These are phyloP conservation scores for Aspergillus ustus DNA, from an alignment of 2,329 filamentous ascomycete genomes.

Conservation along the genomic window DNA sequence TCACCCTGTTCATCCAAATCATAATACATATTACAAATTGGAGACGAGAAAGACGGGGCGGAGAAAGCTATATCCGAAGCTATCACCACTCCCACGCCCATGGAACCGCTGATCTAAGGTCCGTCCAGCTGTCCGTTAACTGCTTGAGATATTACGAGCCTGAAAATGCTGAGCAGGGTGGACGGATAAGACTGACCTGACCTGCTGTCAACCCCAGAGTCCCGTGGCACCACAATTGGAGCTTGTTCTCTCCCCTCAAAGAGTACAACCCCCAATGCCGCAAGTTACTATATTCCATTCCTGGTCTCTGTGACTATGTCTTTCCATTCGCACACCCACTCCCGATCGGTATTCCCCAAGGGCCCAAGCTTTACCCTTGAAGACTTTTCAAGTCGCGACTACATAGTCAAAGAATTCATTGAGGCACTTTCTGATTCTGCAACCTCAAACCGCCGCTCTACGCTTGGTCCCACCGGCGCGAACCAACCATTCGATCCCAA, in stretches of 20 bases:
- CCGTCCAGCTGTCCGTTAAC: neutral
- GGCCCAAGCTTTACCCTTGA: constrained; percentile 85
- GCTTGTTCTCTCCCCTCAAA: neutral
- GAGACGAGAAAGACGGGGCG: neutral
- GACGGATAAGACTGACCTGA: neutral
- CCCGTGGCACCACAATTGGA: neutral
- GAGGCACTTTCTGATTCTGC: constrained; percentile 88
- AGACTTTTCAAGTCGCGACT: constrained; percentile 87
- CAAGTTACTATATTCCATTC: constrained; percentile 33
- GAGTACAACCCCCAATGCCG: neutral
- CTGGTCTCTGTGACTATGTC: constrained; percentile 45
- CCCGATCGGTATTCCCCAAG: constrained; percentile 73
- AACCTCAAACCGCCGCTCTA: constrained; percentile 77
- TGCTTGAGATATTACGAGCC: neutral
- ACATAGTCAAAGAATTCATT: constrained; percentile 97
- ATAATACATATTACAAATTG: neutral
- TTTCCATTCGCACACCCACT: constrained; percentile 50
- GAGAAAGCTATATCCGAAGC: neutral
- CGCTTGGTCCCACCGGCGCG: constrained; percentile 49
- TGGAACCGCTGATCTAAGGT: neutral
- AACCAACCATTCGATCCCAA: constrained; percentile 83
- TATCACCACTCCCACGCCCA: neutral
- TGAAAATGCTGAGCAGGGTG: neutral
- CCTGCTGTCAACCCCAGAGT: neutral
- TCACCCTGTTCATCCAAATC: neutral